Evolutionary conservation across 768 basidiomycete species (phyloP).

Genomic region (Macrocybe gigantea): DNA sequence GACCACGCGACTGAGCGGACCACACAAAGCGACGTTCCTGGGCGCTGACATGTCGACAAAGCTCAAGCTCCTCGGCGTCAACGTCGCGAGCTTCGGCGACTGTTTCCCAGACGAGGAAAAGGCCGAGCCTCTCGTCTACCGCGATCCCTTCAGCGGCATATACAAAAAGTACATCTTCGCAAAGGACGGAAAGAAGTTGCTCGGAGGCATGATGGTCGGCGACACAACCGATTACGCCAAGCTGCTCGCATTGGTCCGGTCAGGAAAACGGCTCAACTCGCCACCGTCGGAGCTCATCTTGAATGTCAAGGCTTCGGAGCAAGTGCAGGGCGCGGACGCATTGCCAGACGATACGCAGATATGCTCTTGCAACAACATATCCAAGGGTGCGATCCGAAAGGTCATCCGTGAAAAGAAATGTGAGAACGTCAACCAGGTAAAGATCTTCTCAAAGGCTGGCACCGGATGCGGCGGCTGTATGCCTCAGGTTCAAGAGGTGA

Average conservation of each 20-base stretch:
- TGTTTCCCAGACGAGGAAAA: constrained; percentile 50
- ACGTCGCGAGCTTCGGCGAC: constrained; percentile 69
- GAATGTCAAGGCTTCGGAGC: constrained; percentile 38
- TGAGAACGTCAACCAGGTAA: constrained; percentile 45
- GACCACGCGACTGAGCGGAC: constrained; percentile 35
- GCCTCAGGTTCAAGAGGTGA: constrained; percentile 31
- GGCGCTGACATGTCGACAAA: constrained; percentile 67
- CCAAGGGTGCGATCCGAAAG: constrained; percentile 48
- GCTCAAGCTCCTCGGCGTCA: constrained; percentile 43
- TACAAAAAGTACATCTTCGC: constrained; percentile 80
- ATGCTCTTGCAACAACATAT: constrained; percentile 69
- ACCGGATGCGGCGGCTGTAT: constrained; percentile 73
- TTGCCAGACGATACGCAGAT: constrained; percentile 69
- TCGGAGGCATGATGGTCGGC: constrained; percentile 82
- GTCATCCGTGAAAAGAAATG: constrained; percentile 45
- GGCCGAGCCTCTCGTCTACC: constrained; percentile 40
- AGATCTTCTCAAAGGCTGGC: constrained; percentile 62
- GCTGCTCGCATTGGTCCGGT: constrained; percentile 59
- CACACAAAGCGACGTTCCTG: constrained; percentile 34
- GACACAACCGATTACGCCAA: constrained; percentile 65
- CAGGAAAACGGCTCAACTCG: constrained; percentile 45
- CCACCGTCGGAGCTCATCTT: constrained; percentile 65
- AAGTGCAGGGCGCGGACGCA: constrained; percentile 55
- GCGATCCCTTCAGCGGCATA: constrained; percentile 63
- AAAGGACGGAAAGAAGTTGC: constrained; percentile 61